Conservation (phyloP, 1,284 basidiomycete species). For the Moesziomyces aphidis region DNA sequence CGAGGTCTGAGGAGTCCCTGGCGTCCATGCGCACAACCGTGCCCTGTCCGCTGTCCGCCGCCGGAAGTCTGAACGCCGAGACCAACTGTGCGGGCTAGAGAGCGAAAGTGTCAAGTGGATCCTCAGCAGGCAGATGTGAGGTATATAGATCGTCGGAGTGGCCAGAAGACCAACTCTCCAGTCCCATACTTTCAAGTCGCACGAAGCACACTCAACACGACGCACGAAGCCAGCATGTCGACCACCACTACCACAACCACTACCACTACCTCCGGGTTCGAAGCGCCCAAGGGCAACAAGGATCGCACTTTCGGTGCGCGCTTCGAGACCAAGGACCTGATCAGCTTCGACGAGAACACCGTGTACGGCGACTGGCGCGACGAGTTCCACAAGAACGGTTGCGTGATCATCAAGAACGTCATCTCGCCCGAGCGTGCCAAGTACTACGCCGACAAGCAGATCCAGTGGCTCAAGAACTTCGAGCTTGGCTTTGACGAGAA, state of each 20-base stretch:
- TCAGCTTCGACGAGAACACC: constrained; percentile 12
- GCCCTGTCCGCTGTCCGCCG: not conserved
- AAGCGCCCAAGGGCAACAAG: constrained; percentile 11
- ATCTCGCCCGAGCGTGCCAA: constrained; percentile 60
- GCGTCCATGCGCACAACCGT: too few species aligned
- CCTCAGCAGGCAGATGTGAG: not conserved
- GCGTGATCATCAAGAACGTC: constrained; percentile 66
- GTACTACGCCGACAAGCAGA: constrained; percentile 65
- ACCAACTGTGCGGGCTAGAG: not conserved
- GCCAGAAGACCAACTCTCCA: not conserved
- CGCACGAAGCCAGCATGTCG: not conserved
- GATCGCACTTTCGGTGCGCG: constrained; percentile 14
- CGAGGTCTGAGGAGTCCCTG: not conserved
- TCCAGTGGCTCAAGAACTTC: constrained; percentile 68
- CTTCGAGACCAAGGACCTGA: constrained; percentile 21
- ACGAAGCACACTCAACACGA: not conserved
- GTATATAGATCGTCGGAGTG: not conserved
- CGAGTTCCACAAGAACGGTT: constrained; percentile 51
- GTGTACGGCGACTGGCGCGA: constrained; percentile 23
- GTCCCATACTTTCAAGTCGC: not conserved
- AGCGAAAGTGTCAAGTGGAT: not conserved
- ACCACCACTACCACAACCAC: constrained; percentile 6
- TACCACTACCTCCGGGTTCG: constrained; percentile 3
- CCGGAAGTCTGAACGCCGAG: not conserved
- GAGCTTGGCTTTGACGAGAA: constrained; percentile 68